phyloP scores from a whole-genome alignment of 2,329 filamentous ascomycete species.

The Fusarium burgessii region DNA sequence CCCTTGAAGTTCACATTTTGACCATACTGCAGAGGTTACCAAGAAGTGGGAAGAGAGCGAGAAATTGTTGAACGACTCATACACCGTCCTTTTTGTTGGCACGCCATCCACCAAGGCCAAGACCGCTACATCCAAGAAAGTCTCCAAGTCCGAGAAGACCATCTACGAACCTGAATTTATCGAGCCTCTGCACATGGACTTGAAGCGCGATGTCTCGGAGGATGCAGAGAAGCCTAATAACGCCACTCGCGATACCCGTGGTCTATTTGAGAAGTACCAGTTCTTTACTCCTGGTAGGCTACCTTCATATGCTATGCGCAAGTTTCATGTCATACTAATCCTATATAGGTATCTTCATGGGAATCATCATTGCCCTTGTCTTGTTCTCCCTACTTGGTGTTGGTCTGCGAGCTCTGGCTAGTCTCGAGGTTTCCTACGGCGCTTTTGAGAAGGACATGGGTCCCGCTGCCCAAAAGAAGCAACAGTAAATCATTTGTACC shows the following conservation, averaged over 20 bases:
- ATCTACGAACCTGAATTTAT: conserved; percentile 75
- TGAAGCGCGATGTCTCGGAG: conserved; percentile 71
- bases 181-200: conserved; percentile 74
- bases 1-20: neutral
- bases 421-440: conserved; percentile 89
- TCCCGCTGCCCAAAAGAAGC: conserved; percentile 87
- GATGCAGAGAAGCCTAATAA: conserved; percentile 52
- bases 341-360: conserved; percentile 85
- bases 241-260: conserved; percentile 57
- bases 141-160: conserved; percentile 49
- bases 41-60: conserved; percentile 19
- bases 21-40: conserved; percentile 18
- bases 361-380: conserved; percentile 75
- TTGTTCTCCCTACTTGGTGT: conserved; percentile 83
- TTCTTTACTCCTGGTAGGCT: conserved; percentile 85
- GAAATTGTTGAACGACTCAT: conserved; percentile 58
- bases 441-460: conserved; percentile 98
- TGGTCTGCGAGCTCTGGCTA: conserved; percentile 80
- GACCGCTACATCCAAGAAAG: conserved; percentile 15
- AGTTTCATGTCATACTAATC: conserved; percentile 9
- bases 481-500: conserved; percentile 47
- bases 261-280: conserved; percentile 92
- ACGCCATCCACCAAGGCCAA: conserved; percentile 57
- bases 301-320: neutral
- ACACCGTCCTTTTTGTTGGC: conserved; percentile 82